Base-by-base conservation (phyloP, 2,329 filamentous ascomycete species). In the Sporothrix pseudoabietina region DNA sequence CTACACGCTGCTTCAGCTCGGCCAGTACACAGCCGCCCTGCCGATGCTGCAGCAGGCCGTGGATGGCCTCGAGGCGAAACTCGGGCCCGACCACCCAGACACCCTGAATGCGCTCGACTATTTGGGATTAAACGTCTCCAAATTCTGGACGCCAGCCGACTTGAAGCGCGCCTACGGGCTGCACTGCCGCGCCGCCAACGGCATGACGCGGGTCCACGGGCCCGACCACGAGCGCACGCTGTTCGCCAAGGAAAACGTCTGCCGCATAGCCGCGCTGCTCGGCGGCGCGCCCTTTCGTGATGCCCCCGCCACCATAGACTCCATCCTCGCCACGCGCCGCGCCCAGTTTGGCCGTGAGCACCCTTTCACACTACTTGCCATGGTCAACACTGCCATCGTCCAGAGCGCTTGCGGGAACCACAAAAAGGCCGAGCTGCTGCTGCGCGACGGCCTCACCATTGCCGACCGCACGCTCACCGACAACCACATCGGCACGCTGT, bases 321-420 rank as follows among this genome's bases (percentile, higher is more conserved):
- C 49, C 35, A 54, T 71, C 14, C 54, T 71, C n/a, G 35, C 32
- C 52, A 35, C 54, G 52, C 69, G 69, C 35, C 19, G 54, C 10
- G 39, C 22, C n/a, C 5, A 55, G 10, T 35, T 44, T 12, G 69
- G 69, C 52, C 35, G 54, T 9, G 22, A 59, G 54, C 69, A 71
- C 39, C 69, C 69, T 4, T 59, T 30, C 4, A 71, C 69, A 10
- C 69, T 71, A 35, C 35, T 71, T 7, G 35, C 54, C 54, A 71
- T 71, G 69, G 69, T 71, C 69, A 71, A 10, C 69, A 47, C 54
- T 10, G 69, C 69, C 69, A 71, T 59, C 14, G 54, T 54, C 4
- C 22, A 30, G n/a, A 30, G 49, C 19, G 69, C 69, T 3, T 54
- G 54, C 8, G 52, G 52, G 32, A 19, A 44, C 19, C 39, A 55